Base-by-base conservation (phyloP, 1,284 basidiomycete genomes). In the Tylopilus sp. region DNA sequence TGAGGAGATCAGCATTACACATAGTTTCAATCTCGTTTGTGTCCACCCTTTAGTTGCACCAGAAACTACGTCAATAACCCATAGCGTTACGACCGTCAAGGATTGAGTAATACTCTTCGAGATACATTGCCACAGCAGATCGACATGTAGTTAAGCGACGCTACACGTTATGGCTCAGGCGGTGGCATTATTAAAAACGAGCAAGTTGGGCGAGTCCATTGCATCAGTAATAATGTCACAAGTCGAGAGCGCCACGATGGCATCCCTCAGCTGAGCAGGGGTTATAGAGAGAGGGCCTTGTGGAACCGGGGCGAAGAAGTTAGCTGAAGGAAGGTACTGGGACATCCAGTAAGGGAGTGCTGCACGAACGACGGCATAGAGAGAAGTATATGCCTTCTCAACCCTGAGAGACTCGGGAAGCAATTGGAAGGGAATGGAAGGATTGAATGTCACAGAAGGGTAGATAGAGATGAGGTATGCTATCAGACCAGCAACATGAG, bases 131-230 rank as follows among this genome's bases (percentile, higher is more conserved):
- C 29, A n/a, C 23, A 48, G 35, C 30, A 46, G 29, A 48, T 41
- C 29, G 41, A 30, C 42, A 42, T 21, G 21, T 37, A 47, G n/a
- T 53, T 25, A 47, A 36, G 45, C 35, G 46, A 41, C 16, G n/a
- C 43, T 43, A 25, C 8, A 41, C 9, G 7, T 6, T 13, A 46
- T 37, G 38, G 43, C 15, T 60, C 34, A 65, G 2, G 41, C 46
- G 4, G 86, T 90, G n/a, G 81, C 86, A 59, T 92, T 92, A 77
- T 92, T 93, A 75, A 82, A 92, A 48, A 89, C 78, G 60, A 92
- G 73, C 59, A 84, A 59, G 73, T 93, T 92, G 50, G 79, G 74
- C 2, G 87, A 86, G 21, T 78, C 71, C 5, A 56, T 55, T 11
- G 85, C 60, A 37, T 74, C 72, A 1, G 59, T 54, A 19, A 95